Conservation (phyloP, 441 rosid species). For the Aquilaria agallochum region DNA sequence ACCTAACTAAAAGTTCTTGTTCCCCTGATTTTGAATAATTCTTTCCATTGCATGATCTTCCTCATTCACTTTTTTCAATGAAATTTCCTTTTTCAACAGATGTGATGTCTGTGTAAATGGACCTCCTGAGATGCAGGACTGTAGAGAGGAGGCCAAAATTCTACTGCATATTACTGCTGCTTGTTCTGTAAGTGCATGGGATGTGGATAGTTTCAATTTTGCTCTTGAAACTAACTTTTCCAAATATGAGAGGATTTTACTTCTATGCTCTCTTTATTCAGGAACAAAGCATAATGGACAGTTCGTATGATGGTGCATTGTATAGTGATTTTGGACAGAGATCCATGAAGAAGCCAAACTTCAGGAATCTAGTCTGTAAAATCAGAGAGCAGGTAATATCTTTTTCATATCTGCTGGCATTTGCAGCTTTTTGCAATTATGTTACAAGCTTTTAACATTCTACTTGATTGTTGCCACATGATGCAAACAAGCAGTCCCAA, state of each 20-base stretch:
- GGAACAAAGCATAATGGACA: conserved; percentile 18
- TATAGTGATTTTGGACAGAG: conserved; percentile 22
- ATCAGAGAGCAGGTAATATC: conserved; percentile 68
- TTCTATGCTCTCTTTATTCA: conserved; percentile 4
- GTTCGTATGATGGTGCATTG: conserved; percentile 36
- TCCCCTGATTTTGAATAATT: background rate
- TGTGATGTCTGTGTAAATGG: conserved; percentile 79
- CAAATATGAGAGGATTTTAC: background rate
- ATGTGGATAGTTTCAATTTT: background rate
- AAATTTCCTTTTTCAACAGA: conserved; percentile 33
- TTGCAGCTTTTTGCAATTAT: background rate
- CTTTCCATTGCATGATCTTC: background rate
- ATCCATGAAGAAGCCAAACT: conserved; percentile 47
- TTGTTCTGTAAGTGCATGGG: conserved; percentile 38
- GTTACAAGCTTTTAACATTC: conserved; percentile 1
- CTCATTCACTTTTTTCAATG: conserved; percentile 5
- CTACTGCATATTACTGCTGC: conserved; percentile 67
- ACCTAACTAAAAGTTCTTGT: too few species aligned
- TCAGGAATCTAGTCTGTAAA: conserved; percentile 49
- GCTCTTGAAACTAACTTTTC: background rate
- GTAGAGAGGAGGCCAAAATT: conserved; percentile 62
- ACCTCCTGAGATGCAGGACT: conserved; percentile 57
- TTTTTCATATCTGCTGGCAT: conserved; percentile 5
- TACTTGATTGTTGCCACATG: conserved; percentile 15
- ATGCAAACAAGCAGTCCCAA: conserved; percentile 42